Evolutionary conservation across 164 flowering plant species (phyloP).

Genomic region (Houttuynia cordata): DNA sequence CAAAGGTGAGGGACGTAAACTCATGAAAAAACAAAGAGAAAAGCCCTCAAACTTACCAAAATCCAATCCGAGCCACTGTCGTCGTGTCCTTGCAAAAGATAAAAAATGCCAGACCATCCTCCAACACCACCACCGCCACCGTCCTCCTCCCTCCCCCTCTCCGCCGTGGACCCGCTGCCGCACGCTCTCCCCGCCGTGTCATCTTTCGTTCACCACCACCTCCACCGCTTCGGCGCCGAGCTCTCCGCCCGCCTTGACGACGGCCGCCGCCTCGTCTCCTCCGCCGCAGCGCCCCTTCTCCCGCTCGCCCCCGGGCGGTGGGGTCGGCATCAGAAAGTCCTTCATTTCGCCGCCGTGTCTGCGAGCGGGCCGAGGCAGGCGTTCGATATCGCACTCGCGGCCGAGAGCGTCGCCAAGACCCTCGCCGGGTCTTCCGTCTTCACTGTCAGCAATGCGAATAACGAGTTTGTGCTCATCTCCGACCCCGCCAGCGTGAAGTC

Average conservation of each 20-base stretch:
- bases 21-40: too few relatives aligned
- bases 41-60: too few relatives aligned
- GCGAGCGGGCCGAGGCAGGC: constrained; percentile 22
- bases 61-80: too few relatives aligned
- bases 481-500: constrained; percentile 68
- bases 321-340: not conserved
- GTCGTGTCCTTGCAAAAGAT: too few relatives aligned
- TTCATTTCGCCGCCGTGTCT: constrained; percentile 9
- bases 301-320: constrained; percentile 3
- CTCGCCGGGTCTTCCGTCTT: constrained; percentile 75
- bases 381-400: constrained; percentile 32
- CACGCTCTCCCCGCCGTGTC: constrained; percentile 52
- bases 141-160: constrained; percentile 4
- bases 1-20: too few relatives aligned
- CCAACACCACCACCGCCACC: too few relatives aligned
- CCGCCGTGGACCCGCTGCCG: constrained; percentile 24
- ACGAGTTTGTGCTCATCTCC: constrained; percentile 86
- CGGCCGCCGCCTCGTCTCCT: constrained; percentile 32
- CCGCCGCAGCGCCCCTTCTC: constrained; percentile 3
- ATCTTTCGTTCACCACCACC: constrained; percentile 46
- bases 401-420: constrained; percentile 57
- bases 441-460: constrained; percentile 78
- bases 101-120: not conserved
- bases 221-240: constrained; percentile 37
- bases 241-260: constrained; percentile 39